Conservation (phyloP, 2,329 filamentous ascomycete genomes). For the Colletotrichum sp. region DNA sequence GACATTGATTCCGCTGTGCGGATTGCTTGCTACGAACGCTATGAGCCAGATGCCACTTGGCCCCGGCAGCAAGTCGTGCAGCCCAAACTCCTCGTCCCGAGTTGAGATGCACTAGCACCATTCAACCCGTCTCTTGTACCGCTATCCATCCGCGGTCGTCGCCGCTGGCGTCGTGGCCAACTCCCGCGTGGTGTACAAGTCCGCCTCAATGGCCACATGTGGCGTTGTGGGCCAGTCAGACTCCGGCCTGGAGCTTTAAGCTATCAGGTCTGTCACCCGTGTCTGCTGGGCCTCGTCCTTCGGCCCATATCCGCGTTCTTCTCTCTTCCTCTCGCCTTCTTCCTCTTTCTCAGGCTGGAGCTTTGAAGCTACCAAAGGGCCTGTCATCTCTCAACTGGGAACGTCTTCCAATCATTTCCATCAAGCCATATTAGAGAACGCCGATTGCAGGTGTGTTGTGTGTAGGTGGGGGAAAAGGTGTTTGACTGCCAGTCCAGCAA, state of each 20-base stretch:
- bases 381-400: slow-evolving; percentile 35
- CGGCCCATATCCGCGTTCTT: slow-evolving; percentile 8
- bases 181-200: not conserved
- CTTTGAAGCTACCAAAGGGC: slow-evolving; percentile 70
- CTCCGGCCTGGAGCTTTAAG: slow-evolving; percentile 1
- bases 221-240: slow-evolving; percentile 6
- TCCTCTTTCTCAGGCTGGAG: slow-evolving; percentile 57
- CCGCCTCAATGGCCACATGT: slow-evolving; percentile 11
- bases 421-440: slow-evolving; percentile 41
- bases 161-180: not conserved
- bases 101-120: slow-evolving; percentile 21
- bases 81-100: not conserved
- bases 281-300: slow-evolving; percentile 7
- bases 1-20: not conserved
- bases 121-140: slow-evolving; percentile 8
- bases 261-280: not conserved
- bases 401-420: slow-evolving; percentile 34
- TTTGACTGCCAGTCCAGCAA: slow-evolving; percentile 12
- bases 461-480: slow-evolving; percentile 23
- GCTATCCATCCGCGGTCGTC: not conserved
- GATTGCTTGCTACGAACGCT: slow-evolving; percentile 10
- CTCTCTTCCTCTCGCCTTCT: not conserved
- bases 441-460: slow-evolving; percentile 20
- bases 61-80: slow-evolving; percentile 2
- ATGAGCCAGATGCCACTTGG: slow-evolving; percentile 17